Conservation (phyloP, 768 basidiomycete species). For the Ephemerocybe angulata region DNA sequence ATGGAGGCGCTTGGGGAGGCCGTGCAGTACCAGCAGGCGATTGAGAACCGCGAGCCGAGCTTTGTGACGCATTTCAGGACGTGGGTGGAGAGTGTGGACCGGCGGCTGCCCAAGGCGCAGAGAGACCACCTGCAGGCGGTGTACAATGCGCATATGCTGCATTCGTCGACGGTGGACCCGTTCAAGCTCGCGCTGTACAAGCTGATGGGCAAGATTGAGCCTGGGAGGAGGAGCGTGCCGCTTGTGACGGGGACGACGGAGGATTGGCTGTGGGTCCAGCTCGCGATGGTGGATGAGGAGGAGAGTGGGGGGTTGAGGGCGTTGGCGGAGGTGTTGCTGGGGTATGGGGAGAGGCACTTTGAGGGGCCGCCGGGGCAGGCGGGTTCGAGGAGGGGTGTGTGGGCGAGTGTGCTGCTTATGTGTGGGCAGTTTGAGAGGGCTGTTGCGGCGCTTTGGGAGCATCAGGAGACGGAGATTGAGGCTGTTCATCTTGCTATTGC, state of each 20-base stretch:
- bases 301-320: slow-evolving; percentile 73
- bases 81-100: slow-evolving; percentile 79
- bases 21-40: slow-evolving; percentile 60
- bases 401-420: slow-evolving; percentile 83
- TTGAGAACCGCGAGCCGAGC: slow-evolving; percentile 74
- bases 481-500: slow-evolving; percentile 93
- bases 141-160: slow-evolving; percentile 87
- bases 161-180: slow-evolving; percentile 83
- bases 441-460: slow-evolving; percentile 85
- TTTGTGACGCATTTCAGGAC: slow-evolving; percentile 81
- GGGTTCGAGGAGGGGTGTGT: slow-evolving; percentile 59
- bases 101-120: slow-evolving; percentile 72
- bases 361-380: slow-evolving; percentile 61
- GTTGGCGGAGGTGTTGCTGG: slow-evolving; percentile 69
- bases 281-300: slow-evolving; percentile 85
- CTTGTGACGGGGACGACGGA: slow-evolving; percentile 90
- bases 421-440: slow-evolving; percentile 95
- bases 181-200: slow-evolving; percentile 97
- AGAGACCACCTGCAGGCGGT: slow-evolving; percentile 77
- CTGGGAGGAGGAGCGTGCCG: slow-evolving; percentile 69
- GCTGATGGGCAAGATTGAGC: slow-evolving; percentile 89
- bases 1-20: slow-evolving; percentile 81
- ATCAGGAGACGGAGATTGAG: slow-evolving; percentile 83
- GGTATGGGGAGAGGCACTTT: slow-evolving; percentile 82
- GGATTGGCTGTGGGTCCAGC: slow-evolving; percentile 98